These are phyloP conservation scores for Umbilicaria muhlenbergii DNA, from an alignment of 495 filamentous ascomycete genomes.

Conservation along the genomic window DNA sequence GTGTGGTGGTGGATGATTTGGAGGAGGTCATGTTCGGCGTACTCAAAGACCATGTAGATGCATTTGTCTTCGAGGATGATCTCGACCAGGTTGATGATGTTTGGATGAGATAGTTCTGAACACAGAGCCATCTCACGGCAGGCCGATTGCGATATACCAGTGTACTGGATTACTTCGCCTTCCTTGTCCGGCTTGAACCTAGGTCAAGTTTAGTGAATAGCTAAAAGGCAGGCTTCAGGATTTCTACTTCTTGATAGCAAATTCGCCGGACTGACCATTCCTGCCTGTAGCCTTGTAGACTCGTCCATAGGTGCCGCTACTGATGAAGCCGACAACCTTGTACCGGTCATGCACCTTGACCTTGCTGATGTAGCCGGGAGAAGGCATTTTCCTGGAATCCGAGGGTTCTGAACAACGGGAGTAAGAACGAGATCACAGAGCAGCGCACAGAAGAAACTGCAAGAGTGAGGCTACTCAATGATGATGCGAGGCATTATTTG, in stretches of 20 bases:
- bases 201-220: conserved; percentile 9
- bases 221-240: no score
- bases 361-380: conserved; percentile 57
- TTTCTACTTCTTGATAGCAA: conserved; percentile 82
- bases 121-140: conserved; percentile 98
- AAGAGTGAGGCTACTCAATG: conserved; percentile 8
- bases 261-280: conserved; percentile 60
- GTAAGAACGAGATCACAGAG: not conserved
- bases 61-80: conserved; percentile 98
- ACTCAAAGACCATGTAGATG: conserved; percentile 99
- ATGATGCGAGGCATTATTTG: conserved; percentile 8
- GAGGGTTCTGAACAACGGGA: conserved; percentile 16
- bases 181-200: conserved; percentile 99
- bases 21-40: conserved; percentile 89
- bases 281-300: conserved; percentile 90
- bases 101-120: conserved; percentile 75
- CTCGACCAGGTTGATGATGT: conserved; percentile 83
- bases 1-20: conserved; percentile 99
- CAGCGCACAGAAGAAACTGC: conserved; percentile 5
- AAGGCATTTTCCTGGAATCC: conserved; percentile 26
- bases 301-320: conserved; percentile 94
- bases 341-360: conserved; percentile 83
- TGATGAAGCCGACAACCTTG: conserved; percentile 94
- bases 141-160: conserved; percentile 92
- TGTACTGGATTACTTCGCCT: conserved; percentile 85